A percentile compares a stretch with the other conserved stretches of the same genome.
Conservation (phyloP, 129 eudicot genomes). For the Flaveria ramosissima region DNA sequence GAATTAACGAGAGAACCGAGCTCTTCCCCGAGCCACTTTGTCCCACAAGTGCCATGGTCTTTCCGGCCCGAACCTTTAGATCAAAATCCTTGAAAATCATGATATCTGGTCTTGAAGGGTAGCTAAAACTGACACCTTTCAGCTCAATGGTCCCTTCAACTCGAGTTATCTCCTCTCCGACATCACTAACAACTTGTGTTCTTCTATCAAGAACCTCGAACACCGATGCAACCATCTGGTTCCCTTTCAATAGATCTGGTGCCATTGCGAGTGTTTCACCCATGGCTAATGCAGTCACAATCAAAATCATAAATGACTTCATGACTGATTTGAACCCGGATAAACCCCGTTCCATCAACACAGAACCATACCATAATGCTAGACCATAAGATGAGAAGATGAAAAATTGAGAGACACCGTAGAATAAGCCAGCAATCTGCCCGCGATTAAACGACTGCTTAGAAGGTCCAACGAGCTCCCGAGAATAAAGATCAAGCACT, state of each 20-base stretch:
- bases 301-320: conserved; percentile 97
- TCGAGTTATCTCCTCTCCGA: conserved; percentile 75
- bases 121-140: conserved; percentile 77
- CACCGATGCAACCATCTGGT: conserved; percentile 97
- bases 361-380: conserved; percentile 99
- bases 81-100: conserved; percentile 76
- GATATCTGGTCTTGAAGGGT: conserved; percentile 91
- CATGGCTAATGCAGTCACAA: conserved; percentile 96
- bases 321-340: conserved; percentile 85
- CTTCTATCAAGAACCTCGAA: conserved; percentile 88
- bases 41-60: conserved; percentile 91
- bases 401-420: conserved; percentile 92
- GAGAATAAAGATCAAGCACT: conserved; percentile 78
- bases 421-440: conserved; percentile 87
- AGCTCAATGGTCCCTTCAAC: conserved; percentile 89
- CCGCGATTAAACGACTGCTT: conserved; percentile 84
- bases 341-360: conserved; percentile 79
- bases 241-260: conserved; percentile 90
- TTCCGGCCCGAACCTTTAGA: conserved; percentile 72
- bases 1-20: conserved; percentile 78
- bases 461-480: conserved; percentile 87
- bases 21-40: conserved; percentile 99
- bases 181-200: conserved; percentile 70
- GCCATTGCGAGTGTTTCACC: conserved; percentile 99
- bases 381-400: conserved; percentile 94